Base-by-base conservation (phyloP, 2,329 filamentous ascomycete species). In the Neopestalotiopsis clavispora region DNA sequence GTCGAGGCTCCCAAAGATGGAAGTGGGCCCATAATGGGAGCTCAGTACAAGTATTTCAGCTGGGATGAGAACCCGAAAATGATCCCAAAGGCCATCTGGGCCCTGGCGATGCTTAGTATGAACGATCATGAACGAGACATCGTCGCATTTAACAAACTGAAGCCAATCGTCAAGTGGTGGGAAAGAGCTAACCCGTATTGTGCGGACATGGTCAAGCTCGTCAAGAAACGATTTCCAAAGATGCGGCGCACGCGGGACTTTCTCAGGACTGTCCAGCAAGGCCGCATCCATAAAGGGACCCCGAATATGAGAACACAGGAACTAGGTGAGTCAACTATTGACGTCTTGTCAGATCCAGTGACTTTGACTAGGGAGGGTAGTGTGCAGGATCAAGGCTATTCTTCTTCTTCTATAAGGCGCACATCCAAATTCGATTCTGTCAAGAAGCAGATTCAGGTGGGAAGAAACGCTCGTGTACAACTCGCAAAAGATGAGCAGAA, bases 61-160 rank as follows among this genome's bases (percentile, higher is more conserved):
- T 59, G 56, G 56, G 20, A 59, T 28, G 30, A 59, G 7, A 59
- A 59, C 20, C 20, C n/a, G 56, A 59, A 32, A 59, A 59, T 59
- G 56, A 9, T 59, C 17, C 20, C 56, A 12, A 59, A 59, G 30
- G 56, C 56, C 30, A 59, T 59, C 4, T 59, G 56, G 56, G 56
- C 56, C 56, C 20, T 59, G 13, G 56, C 56, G 5, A 59, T 59
- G 56, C 20, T 59, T 20, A 59, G 56, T 20, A 59, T 59, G 56
- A 59, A 59, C n/a, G 56, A 59, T 13, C 17, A 59, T 5, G 56
- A 59, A 28, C 56, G 23, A 10, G 30, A 59, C 12, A 20, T 59
- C 17, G 56, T 59, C 3, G 20, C 20, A 32, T 13, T 13, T 13
- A 7, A 59, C 7, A 3, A 59, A 59, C 4, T 59, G 56, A 10